Conservation (phyloP, 768 basidiomycete genomes). For the Suillus spraguei region DNA sequence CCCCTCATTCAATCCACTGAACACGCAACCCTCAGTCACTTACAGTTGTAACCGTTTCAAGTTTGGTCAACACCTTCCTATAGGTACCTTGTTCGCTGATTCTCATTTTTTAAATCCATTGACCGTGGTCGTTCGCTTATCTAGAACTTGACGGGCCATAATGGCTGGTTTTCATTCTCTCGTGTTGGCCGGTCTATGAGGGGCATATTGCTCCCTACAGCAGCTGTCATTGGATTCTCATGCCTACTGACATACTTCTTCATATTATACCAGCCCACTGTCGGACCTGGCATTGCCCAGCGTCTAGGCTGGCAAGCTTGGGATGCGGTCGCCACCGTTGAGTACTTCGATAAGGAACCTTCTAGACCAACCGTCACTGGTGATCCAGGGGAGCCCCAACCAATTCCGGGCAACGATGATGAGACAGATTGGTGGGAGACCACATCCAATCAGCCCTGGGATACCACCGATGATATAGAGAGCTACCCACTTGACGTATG, state of each 20-base stretch:
- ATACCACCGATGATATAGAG: constrained; percentile 52
- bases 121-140: constrained; percentile 15
- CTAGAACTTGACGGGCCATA: constrained; percentile 17
- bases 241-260: constrained; percentile 76
- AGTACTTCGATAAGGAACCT: constrained; percentile 12
- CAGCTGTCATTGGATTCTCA: constrained; percentile 66
- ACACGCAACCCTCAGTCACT: neutral
- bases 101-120: neutral
- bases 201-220: constrained; percentile 58
- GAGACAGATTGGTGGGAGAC: constrained; percentile 76
- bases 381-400: constrained; percentile 9
- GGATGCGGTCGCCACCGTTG: constrained; percentile 57
- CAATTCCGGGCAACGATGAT: constrained; percentile 19
- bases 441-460: constrained; percentile 31
- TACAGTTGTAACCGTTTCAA: too few relatives aligned
- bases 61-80: neutral
- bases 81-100: neutral
- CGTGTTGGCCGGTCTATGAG: constrained; percentile 53
- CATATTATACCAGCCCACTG: constrained; percentile 77
- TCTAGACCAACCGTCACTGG: constrained; percentile 1
- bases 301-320: constrained; percentile 89
- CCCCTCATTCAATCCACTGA: neutral
- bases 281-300: constrained; percentile 70
- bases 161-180: constrained; percentile 43
- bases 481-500: constrained; percentile 82